These are phyloP conservation scores for Hypholoma sublateritium DNA, from an alignment of 768 basidiomycete genomes.

Conservation along the genomic window DNA sequence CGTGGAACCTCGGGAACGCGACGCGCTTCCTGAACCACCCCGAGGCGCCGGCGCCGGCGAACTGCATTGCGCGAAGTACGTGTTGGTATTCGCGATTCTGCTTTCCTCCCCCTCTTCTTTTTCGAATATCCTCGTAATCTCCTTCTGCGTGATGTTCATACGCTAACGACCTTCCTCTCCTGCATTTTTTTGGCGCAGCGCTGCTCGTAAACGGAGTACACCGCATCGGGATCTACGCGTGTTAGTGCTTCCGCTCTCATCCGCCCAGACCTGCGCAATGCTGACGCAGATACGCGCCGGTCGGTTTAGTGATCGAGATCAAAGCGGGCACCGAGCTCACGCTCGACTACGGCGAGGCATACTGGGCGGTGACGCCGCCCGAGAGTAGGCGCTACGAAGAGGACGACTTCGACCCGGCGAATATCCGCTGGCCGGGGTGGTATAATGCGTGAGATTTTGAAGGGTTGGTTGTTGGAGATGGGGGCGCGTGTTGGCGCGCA, in stretches of 20 bases:
- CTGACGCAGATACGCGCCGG: too few relatives aligned
- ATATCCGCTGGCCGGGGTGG: not conserved
- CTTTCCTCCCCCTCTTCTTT: too few relatives aligned
- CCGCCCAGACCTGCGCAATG: too few relatives aligned
- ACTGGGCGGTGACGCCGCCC: not conserved
- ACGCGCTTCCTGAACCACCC: slow-evolving; percentile 44
- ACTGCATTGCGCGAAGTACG: too few relatives aligned
- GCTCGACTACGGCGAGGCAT: slow-evolving; percentile 9
- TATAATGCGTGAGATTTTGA: too few relatives aligned
- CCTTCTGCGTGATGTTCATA: too few relatives aligned
- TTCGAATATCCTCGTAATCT: too few relatives aligned
- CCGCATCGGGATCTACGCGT: slow-evolving; percentile 8
- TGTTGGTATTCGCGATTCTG: too few relatives aligned
- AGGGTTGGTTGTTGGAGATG: too few relatives aligned
- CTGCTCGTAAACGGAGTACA: slow-evolving; percentile 11
- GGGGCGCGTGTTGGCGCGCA: too few relatives aligned
- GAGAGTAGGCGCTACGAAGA: not conserved
- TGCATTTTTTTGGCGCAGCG: not conserved
- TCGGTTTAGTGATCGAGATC: slow-evolving; percentile 4
- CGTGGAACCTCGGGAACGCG: slow-evolving; percentile 41
- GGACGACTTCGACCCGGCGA: not conserved
- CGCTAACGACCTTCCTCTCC: too few relatives aligned
- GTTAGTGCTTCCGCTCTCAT: not conserved
- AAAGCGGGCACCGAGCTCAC: slow-evolving; percentile 11
- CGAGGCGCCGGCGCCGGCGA: not conserved